These are phyloP conservation scores for Syzygium aqueum DNA, from an alignment of 345 rosid species.

Conservation along the genomic window DNA sequence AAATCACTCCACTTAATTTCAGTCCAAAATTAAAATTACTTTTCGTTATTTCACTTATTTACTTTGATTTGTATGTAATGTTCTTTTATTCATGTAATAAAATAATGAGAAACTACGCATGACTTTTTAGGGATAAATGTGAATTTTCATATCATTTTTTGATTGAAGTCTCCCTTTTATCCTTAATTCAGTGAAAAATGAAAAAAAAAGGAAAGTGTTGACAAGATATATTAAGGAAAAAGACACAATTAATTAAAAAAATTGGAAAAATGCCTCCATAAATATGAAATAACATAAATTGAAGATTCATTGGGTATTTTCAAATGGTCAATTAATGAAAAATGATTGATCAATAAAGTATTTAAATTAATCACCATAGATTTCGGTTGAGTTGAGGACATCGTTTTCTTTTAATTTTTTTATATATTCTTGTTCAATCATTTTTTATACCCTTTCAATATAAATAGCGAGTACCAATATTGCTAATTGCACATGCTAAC, in stretches of 20 bases:
- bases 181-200: background rate
- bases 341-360: background rate
- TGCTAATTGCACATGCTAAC: too few relatives aligned
- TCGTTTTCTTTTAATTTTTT: too few relatives aligned
- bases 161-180: background rate
- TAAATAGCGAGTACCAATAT: too few relatives aligned
- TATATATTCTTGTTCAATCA: too few relatives aligned
- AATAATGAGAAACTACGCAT: too few relatives aligned
- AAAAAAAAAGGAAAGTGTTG: background rate
- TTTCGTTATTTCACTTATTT: background rate
- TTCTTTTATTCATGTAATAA: background rate
- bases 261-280: background rate
- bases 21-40: background rate
- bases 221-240: background rate
- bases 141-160: background rate
- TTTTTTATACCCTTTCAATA: background rate
- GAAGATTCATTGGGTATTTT: background rate
- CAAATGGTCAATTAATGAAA: background rate
- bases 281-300: too few relatives aligned
- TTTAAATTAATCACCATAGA: too few relatives aligned
- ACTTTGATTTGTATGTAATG: background rate
- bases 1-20: background rate
- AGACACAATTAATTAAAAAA: background rate
- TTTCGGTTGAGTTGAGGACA: background rate
- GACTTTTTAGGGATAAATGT: background rate